Evolutionary conservation across 805 yeast species (phyloP).

Genomic region (Jamesozyma spencerorum): DNA sequence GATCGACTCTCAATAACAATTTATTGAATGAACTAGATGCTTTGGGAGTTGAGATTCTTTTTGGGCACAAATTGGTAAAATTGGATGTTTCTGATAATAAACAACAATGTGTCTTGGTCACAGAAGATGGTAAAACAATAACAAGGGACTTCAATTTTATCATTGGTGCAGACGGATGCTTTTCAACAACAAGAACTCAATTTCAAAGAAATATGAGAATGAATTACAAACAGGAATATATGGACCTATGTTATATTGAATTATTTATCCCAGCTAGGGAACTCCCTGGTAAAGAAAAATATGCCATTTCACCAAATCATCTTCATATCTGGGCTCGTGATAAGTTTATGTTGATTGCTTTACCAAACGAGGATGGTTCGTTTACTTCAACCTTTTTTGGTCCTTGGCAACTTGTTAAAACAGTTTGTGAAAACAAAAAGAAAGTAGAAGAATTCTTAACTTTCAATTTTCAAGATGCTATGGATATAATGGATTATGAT

Average conservation of each 20-base stretch:
- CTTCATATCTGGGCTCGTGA: slow-evolving; percentile 91
- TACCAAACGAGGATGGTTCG: slow-evolving; percentile 77
- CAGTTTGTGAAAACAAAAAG: slow-evolving; percentile 29
- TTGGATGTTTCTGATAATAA: slow-evolving; percentile 29
- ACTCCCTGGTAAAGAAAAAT: slow-evolving; percentile 35
- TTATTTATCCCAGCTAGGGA: slow-evolving; percentile 47
- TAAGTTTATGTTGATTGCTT: slow-evolving; percentile 79
- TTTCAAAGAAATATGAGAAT: slow-evolving; percentile 58
- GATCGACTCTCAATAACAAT: slow-evolving; percentile 56
- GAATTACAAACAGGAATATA: slow-evolving; percentile 66
- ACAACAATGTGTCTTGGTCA: slow-evolving; percentile 16
- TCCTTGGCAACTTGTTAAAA: slow-evolving; percentile 59
- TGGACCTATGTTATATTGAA: slow-evolving; percentile 79
- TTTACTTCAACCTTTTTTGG: slow-evolving; percentile 87
- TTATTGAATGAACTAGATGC: slow-evolving; percentile 55
- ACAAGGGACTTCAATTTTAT: slow-evolving; percentile 42
- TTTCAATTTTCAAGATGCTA: slow-evolving; percentile 65
- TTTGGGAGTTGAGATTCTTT: slow-evolving; percentile 25
- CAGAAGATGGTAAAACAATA: slow-evolving; percentile 12
- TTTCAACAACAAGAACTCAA: slow-evolving; percentile 60
- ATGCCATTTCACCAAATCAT: slow-evolving; percentile 59
- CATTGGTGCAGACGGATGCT: slow-evolving; percentile 83
- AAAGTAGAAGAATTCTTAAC: slow-evolving; percentile 47
- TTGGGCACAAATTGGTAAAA: slow-evolving; percentile 47
- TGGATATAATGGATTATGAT: slow-evolving; percentile 52